These are phyloP conservation scores for Xylaria sp. DNA, from an alignment of 2,329 filamentous ascomycete genomes.

Conservation along the genomic window DNA sequence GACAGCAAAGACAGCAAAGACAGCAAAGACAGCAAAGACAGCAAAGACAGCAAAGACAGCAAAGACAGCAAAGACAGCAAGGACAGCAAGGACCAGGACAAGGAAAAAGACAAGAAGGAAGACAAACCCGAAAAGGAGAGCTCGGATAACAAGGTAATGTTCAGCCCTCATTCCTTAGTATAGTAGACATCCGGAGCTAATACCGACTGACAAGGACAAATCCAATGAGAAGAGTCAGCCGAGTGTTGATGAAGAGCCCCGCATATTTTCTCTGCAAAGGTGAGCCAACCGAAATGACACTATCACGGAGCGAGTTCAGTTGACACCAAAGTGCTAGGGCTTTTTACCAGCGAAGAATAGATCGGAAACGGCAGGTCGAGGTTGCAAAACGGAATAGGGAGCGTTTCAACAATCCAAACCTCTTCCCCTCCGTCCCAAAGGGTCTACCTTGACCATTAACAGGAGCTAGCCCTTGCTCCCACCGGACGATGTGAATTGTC, in stretches of 20 bases:
- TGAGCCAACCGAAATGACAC: slow-evolving; percentile 31
- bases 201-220: slow-evolving; percentile 35
- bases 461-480: background rate
- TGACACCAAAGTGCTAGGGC: slow-evolving; percentile 46
- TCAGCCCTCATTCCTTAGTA: background rate
- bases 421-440: slow-evolving; percentile 82
- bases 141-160: slow-evolving; percentile 31
- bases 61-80: slow-evolving; percentile 43
- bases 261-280: slow-evolving; percentile 81
- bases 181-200: slow-evolving; percentile 2
- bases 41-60: slow-evolving; percentile 42
- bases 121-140: slow-evolving; percentile 15
- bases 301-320: slow-evolving; percentile 1
- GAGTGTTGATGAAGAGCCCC: slow-evolving; percentile 58
- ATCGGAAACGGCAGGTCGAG: slow-evolving; percentile 73
- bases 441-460: slow-evolving; percentile 22
- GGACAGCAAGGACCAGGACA: slow-evolving; percentile 42
- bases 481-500: background rate
- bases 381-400: slow-evolving; percentile 76
- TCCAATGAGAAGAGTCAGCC: slow-evolving; percentile 32
- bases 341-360: slow-evolving; percentile 81
- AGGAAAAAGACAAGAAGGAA: slow-evolving; percentile 32
- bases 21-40: slow-evolving; percentile 42
- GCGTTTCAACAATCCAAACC: slow-evolving; percentile 67
- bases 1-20: slow-evolving; percentile 43